These are phyloP conservation scores for Ustilago hordei DNA, from an alignment of 1,284 basidiomycete genomes.

Conservation along the genomic window DNA sequence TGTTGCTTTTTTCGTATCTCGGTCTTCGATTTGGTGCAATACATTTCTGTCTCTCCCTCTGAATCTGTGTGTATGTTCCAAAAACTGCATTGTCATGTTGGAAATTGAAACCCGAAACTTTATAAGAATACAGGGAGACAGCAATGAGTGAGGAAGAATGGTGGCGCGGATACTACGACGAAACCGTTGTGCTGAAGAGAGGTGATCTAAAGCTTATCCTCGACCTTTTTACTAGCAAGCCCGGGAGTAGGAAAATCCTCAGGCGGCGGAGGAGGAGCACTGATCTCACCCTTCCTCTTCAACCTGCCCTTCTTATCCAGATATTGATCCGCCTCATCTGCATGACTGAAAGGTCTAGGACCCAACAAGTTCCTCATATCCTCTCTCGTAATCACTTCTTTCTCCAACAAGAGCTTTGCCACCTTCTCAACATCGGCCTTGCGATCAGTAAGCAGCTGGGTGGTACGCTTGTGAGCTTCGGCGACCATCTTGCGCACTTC, in stretches of 20 bases:
- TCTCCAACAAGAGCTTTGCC: conserved; percentile 86
- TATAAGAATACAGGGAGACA: conserved; percentile 8
- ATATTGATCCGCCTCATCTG: conserved; percentile 73
- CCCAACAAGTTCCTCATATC: conserved; percentile 89
- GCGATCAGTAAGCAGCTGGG: conserved; percentile 83
- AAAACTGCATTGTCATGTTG: not conserved
- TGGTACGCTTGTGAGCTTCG: conserved; percentile 87
- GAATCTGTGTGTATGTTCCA: not conserved
- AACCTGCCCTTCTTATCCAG: conserved; percentile 65
- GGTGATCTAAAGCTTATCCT: conserved; percentile 4
- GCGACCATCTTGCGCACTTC: conserved; percentile 94
- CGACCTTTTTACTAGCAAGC: conserved; percentile 44
- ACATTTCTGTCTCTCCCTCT: not conserved
- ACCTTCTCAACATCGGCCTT: conserved; percentile 93
- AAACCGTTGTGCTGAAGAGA: not conserved
- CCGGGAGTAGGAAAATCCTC: conserved; percentile 57
- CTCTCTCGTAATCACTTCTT: conserved; percentile 93
- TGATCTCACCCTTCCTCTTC: conserved; percentile 58
- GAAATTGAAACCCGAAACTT: not conserved
- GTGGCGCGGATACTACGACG: conserved; percentile 1
- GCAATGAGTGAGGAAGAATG: conserved; percentile 4
- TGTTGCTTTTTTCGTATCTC: not conserved
- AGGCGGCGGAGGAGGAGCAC: conserved; percentile 64
- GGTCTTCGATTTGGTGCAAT: not conserved
- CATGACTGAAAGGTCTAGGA: conserved; percentile 82